These are phyloP conservation scores for Mortierella sp. DNA, from an alignment of 371 early-diverging fungal species.

Conservation along the genomic window DNA sequence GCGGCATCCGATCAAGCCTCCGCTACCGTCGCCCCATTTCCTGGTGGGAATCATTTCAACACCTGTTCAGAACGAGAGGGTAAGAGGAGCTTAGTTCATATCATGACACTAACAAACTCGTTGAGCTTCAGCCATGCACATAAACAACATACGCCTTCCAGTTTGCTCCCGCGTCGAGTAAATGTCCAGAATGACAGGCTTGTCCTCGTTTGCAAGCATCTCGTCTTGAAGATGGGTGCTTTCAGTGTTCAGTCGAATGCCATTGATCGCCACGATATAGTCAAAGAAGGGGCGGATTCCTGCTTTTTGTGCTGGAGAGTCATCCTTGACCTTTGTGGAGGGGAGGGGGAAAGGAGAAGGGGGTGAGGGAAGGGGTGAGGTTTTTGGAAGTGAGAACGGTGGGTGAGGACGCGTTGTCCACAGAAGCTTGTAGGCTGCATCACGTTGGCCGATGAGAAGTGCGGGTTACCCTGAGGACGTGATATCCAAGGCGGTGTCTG, in stretches of 20 bases:
- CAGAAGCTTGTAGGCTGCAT: neutral
- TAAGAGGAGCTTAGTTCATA: neutral
- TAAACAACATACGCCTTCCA: conserved; percentile 60
- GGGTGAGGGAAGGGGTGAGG: neutral
- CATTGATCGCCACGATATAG: conserved; percentile 76
- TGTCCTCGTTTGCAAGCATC: conserved; percentile 62
- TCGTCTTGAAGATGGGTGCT: conserved; percentile 59
- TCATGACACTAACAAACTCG: neutral
- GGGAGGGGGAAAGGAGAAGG: neutral
- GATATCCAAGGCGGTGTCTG: conserved; percentile 58
- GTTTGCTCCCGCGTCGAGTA: conserved; percentile 77
- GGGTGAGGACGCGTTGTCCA: conserved; percentile 8
- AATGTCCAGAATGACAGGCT: conserved; percentile 66
- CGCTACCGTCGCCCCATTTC: conserved; percentile 58
- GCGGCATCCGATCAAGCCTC: conserved; percentile 69
- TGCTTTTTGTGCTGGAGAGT: conserved; percentile 75
- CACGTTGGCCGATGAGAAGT: neutral
- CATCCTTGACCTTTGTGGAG: conserved; percentile 64
- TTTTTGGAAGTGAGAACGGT: neutral
- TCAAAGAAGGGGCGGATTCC: conserved; percentile 84
- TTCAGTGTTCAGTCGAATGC: conserved; percentile 65
- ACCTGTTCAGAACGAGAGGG: conserved; percentile 46
- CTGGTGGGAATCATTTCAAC: conserved; percentile 64
- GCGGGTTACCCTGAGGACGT: conserved; percentile 59
- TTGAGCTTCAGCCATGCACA: too few relatives aligned